Base-by-base conservation (phyloP, 2,329 filamentous ascomycete genomes). In the Fusarium buxicola region DNA sequence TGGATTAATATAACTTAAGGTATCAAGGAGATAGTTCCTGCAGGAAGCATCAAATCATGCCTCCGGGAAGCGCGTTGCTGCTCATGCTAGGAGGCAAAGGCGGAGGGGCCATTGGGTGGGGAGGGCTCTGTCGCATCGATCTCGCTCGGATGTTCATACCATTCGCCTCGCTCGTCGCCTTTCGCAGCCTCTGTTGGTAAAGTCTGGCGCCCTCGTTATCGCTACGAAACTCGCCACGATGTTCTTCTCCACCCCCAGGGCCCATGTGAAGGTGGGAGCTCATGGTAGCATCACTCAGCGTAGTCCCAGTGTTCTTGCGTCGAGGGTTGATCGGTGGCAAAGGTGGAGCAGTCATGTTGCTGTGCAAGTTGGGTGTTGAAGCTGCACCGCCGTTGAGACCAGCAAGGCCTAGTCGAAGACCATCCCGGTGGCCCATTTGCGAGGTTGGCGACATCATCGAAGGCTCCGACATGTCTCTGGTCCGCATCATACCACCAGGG, bases 301-400 rank as follows among this genome's bases (percentile, higher is more conserved):
- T 70, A 2, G 38, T 69, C 3, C 78, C 72, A 9, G 79, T 74
- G 8, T 79, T 80, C 49, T 82, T 80, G 9, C 85, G 80, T 44
- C 83, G 79, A 25, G 85, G 85, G 68, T 87, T 87, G 70, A 88
- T 84, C 2, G 85, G 84, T 3, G 85, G 85, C 31, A 88, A 56
- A 3, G 85, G 85, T 3, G 85, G 84, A 3, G 76, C 78, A 24
- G 69, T 55, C 15, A 70, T 65, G 10, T 68, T 72, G 7, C 72
- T 70, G 41, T 77, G 77, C 36, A 79, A 62, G 55, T 78, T 77
- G 1, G 78, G 75, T 7, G 76, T 76, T 11, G 77, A 78, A 7
- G 68, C 69, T 2, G 75, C 66, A 9, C 68, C 65, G 2, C 66
- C 65, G 2, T 75, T 69, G 12, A 76, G 55, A 63, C 78, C 79